Evolutionary conservation across 2,329 filamentous ascomycete species (phyloP).

Genomic region (Aspergillus sp.): DNA sequence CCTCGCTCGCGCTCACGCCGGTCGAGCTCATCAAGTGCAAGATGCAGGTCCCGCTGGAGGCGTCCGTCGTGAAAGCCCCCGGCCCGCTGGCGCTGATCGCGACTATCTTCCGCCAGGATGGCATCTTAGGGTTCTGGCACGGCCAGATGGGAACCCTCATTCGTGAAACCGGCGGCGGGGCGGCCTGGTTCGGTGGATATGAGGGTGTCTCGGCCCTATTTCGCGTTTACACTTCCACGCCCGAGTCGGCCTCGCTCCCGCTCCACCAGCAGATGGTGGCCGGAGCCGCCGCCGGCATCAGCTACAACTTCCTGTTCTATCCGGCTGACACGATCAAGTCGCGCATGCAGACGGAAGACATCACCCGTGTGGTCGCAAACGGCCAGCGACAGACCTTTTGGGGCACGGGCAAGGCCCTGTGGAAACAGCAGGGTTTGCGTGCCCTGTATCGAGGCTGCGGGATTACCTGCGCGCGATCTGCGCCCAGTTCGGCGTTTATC

Average conservation of each 20-base stretch:
- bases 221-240: slow-evolving; percentile 44
- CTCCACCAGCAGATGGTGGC: slow-evolving; percentile 85
- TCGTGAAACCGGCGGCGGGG: slow-evolving; percentile 86
- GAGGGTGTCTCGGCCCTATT: slow-evolving; percentile 75
- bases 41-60: slow-evolving; percentile 72
- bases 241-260: slow-evolving; percentile 57
- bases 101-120: slow-evolving; percentile 78
- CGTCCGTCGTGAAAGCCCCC: slow-evolving; percentile 46
- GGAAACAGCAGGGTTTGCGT: slow-evolving; percentile 74
- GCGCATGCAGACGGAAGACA: slow-evolving; percentile 86
- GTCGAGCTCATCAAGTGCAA: slow-evolving; percentile 98
- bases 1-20: slow-evolving; percentile 86
- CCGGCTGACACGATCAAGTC: slow-evolving; percentile 97
- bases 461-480: slow-evolving; percentile 82
- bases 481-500: slow-evolving; percentile 96
- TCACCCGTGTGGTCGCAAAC: slow-evolving; percentile 42
- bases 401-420: slow-evolving; percentile 70
- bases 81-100: slow-evolving; percentile 69
- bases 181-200: slow-evolving; percentile 93
- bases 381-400: slow-evolving; percentile 65
- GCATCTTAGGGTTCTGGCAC: slow-evolving; percentile 86
- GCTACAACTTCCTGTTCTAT: slow-evolving; percentile 96
- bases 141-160: slow-evolving; percentile 92
- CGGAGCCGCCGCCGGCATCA: slow-evolving; percentile 83
- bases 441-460: slow-evolving; percentile 93